Evolutionary conservation across 1,284 basidiomycete species (phyloP), one percentile per base, ranked within the genome.

Genomic region (Somion occarium): DNA sequence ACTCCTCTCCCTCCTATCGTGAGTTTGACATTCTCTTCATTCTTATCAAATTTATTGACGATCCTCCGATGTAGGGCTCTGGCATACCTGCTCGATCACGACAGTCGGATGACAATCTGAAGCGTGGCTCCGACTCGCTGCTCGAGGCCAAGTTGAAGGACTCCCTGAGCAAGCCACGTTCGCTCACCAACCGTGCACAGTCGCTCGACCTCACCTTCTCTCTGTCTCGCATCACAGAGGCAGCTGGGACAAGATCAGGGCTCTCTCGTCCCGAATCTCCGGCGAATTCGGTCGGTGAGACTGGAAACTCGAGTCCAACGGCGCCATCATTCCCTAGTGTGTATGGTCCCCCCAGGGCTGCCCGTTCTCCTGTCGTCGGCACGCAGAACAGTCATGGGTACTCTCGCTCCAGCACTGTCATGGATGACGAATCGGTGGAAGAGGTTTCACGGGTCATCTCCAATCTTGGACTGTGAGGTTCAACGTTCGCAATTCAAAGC

Each of bases 111-210:
- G 90, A 92, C 58, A 78, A 83, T 1, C 68, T 86, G 55, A 93
- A 93, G 66, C 83, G 91, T 46, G 90, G 89, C 19, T 93, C 91
- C 0, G 92, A 95, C 68, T 89, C 91, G 9, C 73, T 91, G 30
- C 74, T 93, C n/a, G 91, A 93, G 61, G 82, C 91, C 38, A 92
- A 93, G 66, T 66, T 94, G 37, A 89, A 88, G 67, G 88, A 91
- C 57, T 84, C 85, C 51, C 76, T 81, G 52, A 74, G 79, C 44
- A 87, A 88, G 65, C 85, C 87, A 9, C 80, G 85, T 48, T 88
- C 87, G 2, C 69, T 89, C 55, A 81, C 83, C 59, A 90, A 89
- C 59, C 83, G 87, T 41, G 88, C 88, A 0, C 88, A 91, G 64
- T 91, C 88, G 5, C 79, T 91, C 44, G 88, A 91, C 62, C 71